These are phyloP conservation scores for Suhomyces sp. DNA, from an alignment of 805 yeast genomes.

Conservation along the genomic window DNA sequence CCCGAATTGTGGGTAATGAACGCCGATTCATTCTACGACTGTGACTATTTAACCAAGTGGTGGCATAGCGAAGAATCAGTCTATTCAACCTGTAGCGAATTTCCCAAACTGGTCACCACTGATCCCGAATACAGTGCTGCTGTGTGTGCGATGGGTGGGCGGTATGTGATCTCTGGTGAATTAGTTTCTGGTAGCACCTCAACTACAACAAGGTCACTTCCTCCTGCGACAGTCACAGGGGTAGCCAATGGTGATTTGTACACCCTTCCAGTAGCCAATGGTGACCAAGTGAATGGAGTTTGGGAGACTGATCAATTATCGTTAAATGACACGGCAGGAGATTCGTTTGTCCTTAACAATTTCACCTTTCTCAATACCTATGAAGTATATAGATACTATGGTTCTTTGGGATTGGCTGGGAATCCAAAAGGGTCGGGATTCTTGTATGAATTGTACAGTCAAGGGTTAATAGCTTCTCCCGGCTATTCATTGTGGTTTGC, in stretches of 20 bases:
- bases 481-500: constrained; percentile 36
- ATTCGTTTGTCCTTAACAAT: constrained; percentile 13
- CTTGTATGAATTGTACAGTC: constrained; percentile 16
- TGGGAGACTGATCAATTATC: constrained; percentile 23
- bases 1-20: constrained; percentile 40
- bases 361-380: constrained; percentile 29
- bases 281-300: constrained; percentile 25
- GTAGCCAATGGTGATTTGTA: constrained; percentile 14
- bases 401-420: constrained; percentile 38
- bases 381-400: constrained; percentile 20
- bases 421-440: constrained; percentile 26
- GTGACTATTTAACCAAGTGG: constrained; percentile 21
- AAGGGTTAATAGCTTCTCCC: constrained; percentile 22
- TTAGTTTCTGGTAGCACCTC: not conserved
- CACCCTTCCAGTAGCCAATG: constrained; percentile 28
- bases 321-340: constrained; percentile 11
- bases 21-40: constrained; percentile 21
- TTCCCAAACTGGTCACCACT: constrained; percentile 16
- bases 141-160: constrained; percentile 30
- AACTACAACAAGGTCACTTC: constrained; percentile 8
- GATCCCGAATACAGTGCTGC: constrained; percentile 19
- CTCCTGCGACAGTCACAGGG: constrained; percentile 9
- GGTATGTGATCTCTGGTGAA: constrained; percentile 7
- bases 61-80: constrained; percentile 8
- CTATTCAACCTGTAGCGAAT: not conserved